A percentile compares a stretch with the other conserved stretches of the same genome.
Evolutionary conservation across 768 basidiomycete genomes (phyloP).

Genomic region (Naematelia encephala): DNA sequence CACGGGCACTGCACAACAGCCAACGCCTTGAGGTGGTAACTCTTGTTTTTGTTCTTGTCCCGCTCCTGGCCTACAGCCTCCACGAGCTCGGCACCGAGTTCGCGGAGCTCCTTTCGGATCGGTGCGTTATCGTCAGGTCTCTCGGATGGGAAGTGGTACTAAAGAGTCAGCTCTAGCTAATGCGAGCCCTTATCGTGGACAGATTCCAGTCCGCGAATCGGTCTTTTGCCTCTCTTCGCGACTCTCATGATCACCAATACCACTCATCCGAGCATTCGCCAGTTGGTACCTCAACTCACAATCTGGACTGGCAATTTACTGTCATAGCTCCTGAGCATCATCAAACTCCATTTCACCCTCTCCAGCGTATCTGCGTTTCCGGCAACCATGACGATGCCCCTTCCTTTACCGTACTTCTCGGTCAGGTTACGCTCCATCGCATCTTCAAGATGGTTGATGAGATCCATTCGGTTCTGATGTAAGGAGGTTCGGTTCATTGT

Average conservation of each 20-base stretch:
- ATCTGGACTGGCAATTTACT: slow-evolving; percentile 44
- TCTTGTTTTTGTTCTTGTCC: slow-evolving; percentile 49
- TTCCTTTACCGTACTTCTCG: slow-evolving; percentile 36
- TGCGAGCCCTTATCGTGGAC: no score
- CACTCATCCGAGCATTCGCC: no score
- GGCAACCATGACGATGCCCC: slow-evolving; percentile 55
- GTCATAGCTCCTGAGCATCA: slow-evolving; percentile 34
- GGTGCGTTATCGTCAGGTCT: slow-evolving; percentile 41
- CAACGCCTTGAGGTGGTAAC: slow-evolving; percentile 48
- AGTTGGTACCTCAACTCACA: no score
- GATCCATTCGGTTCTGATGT: slow-evolving; percentile 34
- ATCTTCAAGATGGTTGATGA: slow-evolving; percentile 45
- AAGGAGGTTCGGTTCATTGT: slow-evolving; percentile 40
- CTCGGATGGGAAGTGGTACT: slow-evolving; percentile 53
- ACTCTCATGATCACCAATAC: no score
- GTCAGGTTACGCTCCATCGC: slow-evolving; percentile 22
- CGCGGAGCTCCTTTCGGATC: slow-evolving; percentile 53
- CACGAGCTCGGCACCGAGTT: slow-evolving; percentile 57
- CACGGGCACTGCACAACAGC: slow-evolving; percentile 48
- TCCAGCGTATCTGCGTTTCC: slow-evolving; percentile 52
- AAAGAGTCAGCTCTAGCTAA: slow-evolving; percentile 9
- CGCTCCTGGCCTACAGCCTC: slow-evolving; percentile 40
- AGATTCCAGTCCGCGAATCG: background rate
- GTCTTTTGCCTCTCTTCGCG: background rate
- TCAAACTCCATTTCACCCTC: slow-evolving; percentile 38